Conservation (phyloP, 225 moss, liverwort and hornwort genomes). For the Sphagnum tenellum region DNA sequence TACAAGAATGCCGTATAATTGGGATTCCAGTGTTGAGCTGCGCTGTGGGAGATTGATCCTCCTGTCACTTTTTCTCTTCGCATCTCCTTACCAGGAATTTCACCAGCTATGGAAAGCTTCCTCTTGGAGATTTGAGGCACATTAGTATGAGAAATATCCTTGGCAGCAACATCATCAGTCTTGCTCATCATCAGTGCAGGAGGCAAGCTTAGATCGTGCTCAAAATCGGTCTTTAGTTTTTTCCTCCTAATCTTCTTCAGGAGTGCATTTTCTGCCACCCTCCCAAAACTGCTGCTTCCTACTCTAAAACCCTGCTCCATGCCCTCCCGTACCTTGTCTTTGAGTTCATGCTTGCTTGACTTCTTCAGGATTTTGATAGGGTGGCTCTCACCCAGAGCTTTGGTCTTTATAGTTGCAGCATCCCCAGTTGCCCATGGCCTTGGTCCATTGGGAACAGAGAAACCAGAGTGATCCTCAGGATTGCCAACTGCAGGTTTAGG, state of each 20-base stretch:
- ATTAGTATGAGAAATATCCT: constrained; percentile 7
- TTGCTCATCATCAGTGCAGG: constrained; percentile 21
- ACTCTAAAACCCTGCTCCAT: constrained; percentile 9
- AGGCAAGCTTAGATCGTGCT: constrained; percentile 16
- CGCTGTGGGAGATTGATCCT: no score
- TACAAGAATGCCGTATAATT: no score
- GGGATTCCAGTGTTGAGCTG: no score
- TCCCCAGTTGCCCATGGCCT: constrained; percentile 14
- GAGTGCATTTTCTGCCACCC: constrained; percentile 19
- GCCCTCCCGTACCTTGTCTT: constrained; percentile 13
- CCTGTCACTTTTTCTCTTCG: constrained; percentile 14
- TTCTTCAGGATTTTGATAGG: constrained; percentile 20
- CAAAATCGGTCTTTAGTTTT: constrained; percentile 30
- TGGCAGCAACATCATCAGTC: constrained; percentile 10
- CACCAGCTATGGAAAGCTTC: constrained; percentile 13
- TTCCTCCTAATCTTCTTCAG: constrained; percentile 42
- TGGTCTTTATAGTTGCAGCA: constrained; percentile 7
- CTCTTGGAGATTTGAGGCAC: constrained; percentile 16
- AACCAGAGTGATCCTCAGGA: constrained; percentile 8
- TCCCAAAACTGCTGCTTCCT: constrained; percentile 8
- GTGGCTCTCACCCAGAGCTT: constrained; percentile 16
- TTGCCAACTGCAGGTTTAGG: not conserved
- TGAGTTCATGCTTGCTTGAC: constrained; percentile 18
- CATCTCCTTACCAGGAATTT: constrained; percentile 18
- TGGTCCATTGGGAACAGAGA: constrained; percentile 16